Evolutionary conservation across 306 rosid genomes (phyloP), one percentile per base, ranked within the genome.

Genomic region (Sechiopsis laciniata): DNA sequence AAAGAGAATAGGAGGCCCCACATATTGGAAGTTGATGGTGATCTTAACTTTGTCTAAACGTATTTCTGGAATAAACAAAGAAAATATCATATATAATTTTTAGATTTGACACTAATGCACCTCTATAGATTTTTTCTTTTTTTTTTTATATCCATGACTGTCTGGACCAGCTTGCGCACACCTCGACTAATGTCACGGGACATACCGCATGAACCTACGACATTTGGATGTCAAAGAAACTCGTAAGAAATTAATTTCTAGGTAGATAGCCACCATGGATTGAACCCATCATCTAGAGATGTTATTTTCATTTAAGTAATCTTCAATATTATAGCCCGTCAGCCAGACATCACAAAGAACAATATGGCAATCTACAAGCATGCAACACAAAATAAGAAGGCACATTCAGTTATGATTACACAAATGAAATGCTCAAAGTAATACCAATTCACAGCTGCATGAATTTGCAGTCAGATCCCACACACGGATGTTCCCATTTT

Each of bases 391-490:
- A 17, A 65, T 40, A 17, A 37, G 8, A 65, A 40, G 71, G 54
- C 50, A 69, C 19, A 15, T 15, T 69, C 20, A 22, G 24, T 20
- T 50, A 69, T 0, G 57, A 69, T 24, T 50, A 50, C 20, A 69
- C 56, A 26, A 26, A 9, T 32, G n/a, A 73, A 15, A 71, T 42
- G 29, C 68, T 20, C 29, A 78, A 37, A 58, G 46, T 22, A 75
- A 45, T 91, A 95, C 99, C 97, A 95, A 72, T 86, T 95, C 99
- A 59, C 99, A 95, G 81, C 99, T 91, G 85, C 99, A 95, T 57
- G 97, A 91, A 79, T 95, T 95, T 70, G 97, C 99, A 16, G 99
- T 95, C 88, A 95, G 88, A 81, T 95, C 99, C 99, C 99, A 95
- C 71, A 95, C 99, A 72, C 97, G 96, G 61, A 95, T 95, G 57